Evolutionary conservation across 2,329 filamentous ascomycete species (phyloP), one percentile per base, ranked within the genome.

Genomic region (Fusarium gaditjirri): DNA sequence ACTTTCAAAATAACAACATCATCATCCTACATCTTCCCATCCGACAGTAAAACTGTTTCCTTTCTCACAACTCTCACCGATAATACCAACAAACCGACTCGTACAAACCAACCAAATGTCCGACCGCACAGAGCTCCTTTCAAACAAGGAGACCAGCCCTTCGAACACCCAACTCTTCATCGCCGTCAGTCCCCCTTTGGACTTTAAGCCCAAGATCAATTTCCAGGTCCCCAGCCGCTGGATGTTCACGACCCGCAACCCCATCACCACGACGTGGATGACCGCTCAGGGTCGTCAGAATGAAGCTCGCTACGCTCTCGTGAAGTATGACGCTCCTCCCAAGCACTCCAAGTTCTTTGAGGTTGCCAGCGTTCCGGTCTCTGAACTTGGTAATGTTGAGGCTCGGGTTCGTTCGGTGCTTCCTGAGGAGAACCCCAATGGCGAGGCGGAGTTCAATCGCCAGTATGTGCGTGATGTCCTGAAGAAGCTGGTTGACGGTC

Each of bases 351-450:
- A 41, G 25, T 13, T 39, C 8, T 41, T 39, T 1, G 14, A 41
- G 14, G 19, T n/a, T 27, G 14, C n/a, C 3, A 44, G 6, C 1
- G 19, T 63, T 8, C 36, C 38, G 5, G 7, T 14, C 17, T 17
- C 10, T 19, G 8, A 21, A 7, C 8, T 65, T 12, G 5, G 5
- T 5, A 7, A 23, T 16, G 17, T 61, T 8, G 6, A 46, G 3
- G 27, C 29, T 11, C 8, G n/a, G 2, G 25, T 31, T 36, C n/a
- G 25, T 3, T 29, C 41, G 2, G 21, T 33, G 2, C 8, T 11
- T 9, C 23, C 21, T 0, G 35, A n/a, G 2, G 21, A 44, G 7
- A 21, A 46, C 8, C 23, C 29, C 4, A 6, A 17, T 1, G 43
- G 19, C 6, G 25, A 54, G 23, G 4, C 5, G 5, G 27, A 25